Evolutionary conservation across 2,329 filamentous ascomycete genomes (phyloP), one percentile per base, ranked within the genome.

Genomic region (Nectriaceae sp.): DNA sequence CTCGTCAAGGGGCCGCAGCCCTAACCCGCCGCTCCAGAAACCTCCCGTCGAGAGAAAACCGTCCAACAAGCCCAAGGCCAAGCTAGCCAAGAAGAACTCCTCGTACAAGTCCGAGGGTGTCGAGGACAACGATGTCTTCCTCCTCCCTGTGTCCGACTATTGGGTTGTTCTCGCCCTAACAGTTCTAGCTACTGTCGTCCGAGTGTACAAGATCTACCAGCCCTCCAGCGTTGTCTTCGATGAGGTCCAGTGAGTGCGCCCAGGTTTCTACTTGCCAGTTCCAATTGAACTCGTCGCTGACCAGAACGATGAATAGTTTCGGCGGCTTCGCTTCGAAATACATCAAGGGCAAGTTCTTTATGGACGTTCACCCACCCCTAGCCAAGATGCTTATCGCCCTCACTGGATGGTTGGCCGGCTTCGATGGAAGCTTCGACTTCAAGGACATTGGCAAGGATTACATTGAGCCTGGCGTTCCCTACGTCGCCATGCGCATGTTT

Each of bases 371-470:
- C 69, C 94, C 94, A 24, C 94, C 94, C 39, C 80, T 99, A 52
- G 94, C 94, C 58, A 99, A 99, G 78, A 84, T 99, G 68, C 85
- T 99, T 60, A 93, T 99, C 64, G 96, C 94, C 44, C 83, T 99
- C 52, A 91, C 92, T 55, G 94, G 93, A 61, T 99, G 89, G 86
- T 73, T 97, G 55, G 94, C 92, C 63, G 94, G 94, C 45, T 99
- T 97, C 70, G 83, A 97, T 66, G 94, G 94, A 56, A 80, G 90
- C 55, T 99, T 99, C 69, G 94, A 97, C 71, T 99, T 99, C 79
- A 99, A 97, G 78, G 92, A 99, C 61, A 99, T 99, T 72, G 94
- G 94, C 71, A 97, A 97, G 76, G 94, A 99, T 71, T 99, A 99
- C 68, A 70, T 97, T 55, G 94, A 96, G 74, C 91, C 94, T 3